Conservation (phyloP, 83 land plant genomes). For the Picea engelmannii region DNA sequence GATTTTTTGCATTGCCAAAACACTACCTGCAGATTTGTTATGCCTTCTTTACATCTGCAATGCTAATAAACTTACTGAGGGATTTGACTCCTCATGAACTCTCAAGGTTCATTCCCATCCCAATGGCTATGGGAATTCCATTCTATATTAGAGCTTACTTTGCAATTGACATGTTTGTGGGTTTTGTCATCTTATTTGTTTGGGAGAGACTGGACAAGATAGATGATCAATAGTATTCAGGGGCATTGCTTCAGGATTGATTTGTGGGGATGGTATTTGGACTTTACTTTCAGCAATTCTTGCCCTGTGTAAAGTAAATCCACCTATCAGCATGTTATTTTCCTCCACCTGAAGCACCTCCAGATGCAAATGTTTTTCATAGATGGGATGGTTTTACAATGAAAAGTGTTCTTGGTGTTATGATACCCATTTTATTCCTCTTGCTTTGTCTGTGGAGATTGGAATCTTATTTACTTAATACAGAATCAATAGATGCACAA, state of each 20-base stretch:
- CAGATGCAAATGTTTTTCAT: background rate
- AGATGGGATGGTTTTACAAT: too few relatives aligned
- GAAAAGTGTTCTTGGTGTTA: too few relatives aligned
- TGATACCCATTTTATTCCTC: too few relatives aligned
- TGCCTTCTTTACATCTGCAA: too few relatives aligned
- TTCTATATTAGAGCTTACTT: slow-evolving; percentile 83
- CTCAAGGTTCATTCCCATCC: slow-evolving; percentile 68
- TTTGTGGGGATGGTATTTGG: slow-evolving; percentile 87
- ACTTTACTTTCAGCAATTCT: slow-evolving; percentile 74
- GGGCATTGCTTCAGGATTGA: slow-evolving; percentile 81
- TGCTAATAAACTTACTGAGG: too few relatives aligned
- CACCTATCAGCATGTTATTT: slow-evolving; percentile 81
- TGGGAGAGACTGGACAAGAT: slow-evolving; percentile 61
- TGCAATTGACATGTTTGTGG: slow-evolving; percentile 83
- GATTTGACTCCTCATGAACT: slow-evolving; percentile 35
- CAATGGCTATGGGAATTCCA: slow-evolving; percentile 84
- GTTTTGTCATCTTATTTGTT: slow-evolving; percentile 62
- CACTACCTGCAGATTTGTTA: too few relatives aligned
- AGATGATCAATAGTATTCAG: slow-evolving; percentile 66
- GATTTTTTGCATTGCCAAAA: too few relatives aligned
- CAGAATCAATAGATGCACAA: too few relatives aligned
- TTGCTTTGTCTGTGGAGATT: too few relatives aligned
- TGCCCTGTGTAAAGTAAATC: slow-evolving; percentile 65
- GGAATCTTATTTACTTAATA: too few relatives aligned
- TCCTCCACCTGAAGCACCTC: background rate